Percentiles rank a stretch among this genome's conserved stretches.
phyloP scores from a whole-genome alignment of 257 asterid genomes.

The Phtheirospermum japonicum region DNA sequence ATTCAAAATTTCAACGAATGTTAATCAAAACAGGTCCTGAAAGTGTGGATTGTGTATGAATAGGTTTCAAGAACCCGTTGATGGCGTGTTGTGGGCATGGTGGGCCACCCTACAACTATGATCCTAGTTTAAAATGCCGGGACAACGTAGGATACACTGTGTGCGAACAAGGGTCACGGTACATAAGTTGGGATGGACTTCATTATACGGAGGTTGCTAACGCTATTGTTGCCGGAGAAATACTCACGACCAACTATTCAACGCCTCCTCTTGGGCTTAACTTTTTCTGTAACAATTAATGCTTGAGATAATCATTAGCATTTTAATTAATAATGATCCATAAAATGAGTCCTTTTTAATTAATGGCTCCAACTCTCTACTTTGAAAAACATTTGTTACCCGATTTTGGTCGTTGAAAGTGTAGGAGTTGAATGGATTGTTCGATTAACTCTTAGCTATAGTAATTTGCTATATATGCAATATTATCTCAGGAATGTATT shows the following conservation, averaged over 20 bases:
- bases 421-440: too few species aligned
- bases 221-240: slow-evolving; percentile 31
- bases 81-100: slow-evolving; percentile 45
- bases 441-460: too few species aligned
- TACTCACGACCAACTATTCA: slow-evolving; percentile 35
- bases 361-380: too few species aligned
- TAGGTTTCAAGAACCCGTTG: slow-evolving; percentile 37
- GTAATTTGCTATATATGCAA: too few species aligned
- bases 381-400: too few species aligned
- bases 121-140: slow-evolving; percentile 30
- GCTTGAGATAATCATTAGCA: slow-evolving; percentile 3
- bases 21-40: too few species aligned
- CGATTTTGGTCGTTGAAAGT: too few species aligned
- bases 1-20: too few species aligned
- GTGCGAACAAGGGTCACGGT: slow-evolving; percentile 28
- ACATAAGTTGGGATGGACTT: slow-evolving; percentile 49
- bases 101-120: slow-evolving; percentile 41
- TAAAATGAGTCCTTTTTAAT: slow-evolving; percentile 6
- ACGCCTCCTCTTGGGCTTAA: slow-evolving; percentile 27
- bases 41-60: neutral
- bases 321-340: neutral
- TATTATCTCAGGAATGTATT: too few species aligned
- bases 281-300: slow-evolving; percentile 33
- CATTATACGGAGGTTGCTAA: slow-evolving; percentile 46
- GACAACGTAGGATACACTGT: slow-evolving; percentile 26